These are phyloP conservation scores for Cladophialophora bantiana DNA, from an alignment of 2,329 filamentous ascomycete genomes.

Conservation along the genomic window DNA sequence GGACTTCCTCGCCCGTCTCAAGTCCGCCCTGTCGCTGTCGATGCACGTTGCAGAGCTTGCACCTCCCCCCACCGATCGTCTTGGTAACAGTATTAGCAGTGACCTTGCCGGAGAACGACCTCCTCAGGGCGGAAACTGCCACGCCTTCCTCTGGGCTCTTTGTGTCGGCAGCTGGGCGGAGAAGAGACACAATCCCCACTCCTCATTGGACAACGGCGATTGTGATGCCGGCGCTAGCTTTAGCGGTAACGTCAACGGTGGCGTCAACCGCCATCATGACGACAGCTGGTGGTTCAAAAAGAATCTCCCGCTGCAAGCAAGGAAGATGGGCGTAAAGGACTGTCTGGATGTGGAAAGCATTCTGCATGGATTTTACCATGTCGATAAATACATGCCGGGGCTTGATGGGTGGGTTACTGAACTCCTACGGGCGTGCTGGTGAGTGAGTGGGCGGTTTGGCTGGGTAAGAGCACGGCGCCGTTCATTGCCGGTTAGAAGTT, in stretches of 20 bases:
- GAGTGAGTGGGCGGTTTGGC: too few relatives aligned
- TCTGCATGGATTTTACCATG: background rate
- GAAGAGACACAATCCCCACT: background rate
- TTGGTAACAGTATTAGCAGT: background rate
- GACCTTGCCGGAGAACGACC: background rate
- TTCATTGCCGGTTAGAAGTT: too few relatives aligned
- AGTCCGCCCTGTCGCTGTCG: conserved; percentile 2
- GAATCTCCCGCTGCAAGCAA: background rate
- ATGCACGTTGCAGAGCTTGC: conserved; percentile 1
- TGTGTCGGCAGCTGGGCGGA: conserved; percentile 6
- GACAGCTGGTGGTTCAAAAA: background rate
- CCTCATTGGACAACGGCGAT: background rate
- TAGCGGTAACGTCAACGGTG: background rate
- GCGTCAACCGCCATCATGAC: too few relatives aligned
- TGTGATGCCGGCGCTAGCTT: too few relatives aligned
- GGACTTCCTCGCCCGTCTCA: background rate
- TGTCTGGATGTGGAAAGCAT: background rate
- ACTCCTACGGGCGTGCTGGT: too few relatives aligned
- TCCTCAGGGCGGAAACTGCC: background rate
- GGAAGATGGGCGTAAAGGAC: background rate
- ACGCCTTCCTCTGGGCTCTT: conserved; percentile 1
- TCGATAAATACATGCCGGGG: background rate
- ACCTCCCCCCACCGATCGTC: background rate
- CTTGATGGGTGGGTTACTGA: background rate
- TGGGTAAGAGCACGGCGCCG: too few relatives aligned